These are phyloP conservation scores for Penicillium robsamsonii DNA, from an alignment of 495 filamentous ascomycete genomes.

Conservation along the genomic window DNA sequence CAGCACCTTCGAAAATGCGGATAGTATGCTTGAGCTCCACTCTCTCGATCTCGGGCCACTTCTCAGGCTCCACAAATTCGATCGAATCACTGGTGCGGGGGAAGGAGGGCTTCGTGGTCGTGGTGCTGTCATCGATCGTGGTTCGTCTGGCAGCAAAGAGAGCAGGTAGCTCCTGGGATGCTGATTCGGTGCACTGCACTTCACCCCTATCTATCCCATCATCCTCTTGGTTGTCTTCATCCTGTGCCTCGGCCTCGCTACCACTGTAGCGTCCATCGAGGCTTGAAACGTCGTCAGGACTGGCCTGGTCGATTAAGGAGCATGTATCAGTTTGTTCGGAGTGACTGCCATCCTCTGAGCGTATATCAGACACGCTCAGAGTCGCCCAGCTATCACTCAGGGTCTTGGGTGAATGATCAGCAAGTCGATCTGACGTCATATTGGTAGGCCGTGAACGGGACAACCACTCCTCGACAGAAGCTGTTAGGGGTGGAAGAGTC, in stretches of 20 bases:
- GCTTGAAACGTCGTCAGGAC: slow-evolving; percentile 48
- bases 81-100: slow-evolving; percentile 47
- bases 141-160: slow-evolving; percentile 35
- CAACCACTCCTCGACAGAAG: slow-evolving; percentile 49
- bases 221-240: slow-evolving; percentile 31
- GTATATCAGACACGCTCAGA: slow-evolving; percentile 44
- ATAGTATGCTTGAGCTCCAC: slow-evolving; percentile 65
- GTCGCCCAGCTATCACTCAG: slow-evolving; percentile 51
- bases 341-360: slow-evolving; percentile 46
- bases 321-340: slow-evolving; percentile 47
- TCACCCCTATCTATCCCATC: slow-evolving; percentile 26
- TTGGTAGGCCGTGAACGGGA: slow-evolving; percentile 45
- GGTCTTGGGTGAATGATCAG: slow-evolving; percentile 28
- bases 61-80: slow-evolving; percentile 60
- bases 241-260: slow-evolving; percentile 36
- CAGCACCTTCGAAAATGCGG: slow-evolving; percentile 52
- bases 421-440: slow-evolving; percentile 37
- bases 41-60: slow-evolving; percentile 48
- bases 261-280: slow-evolving; percentile 44
- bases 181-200: slow-evolving; percentile 32
- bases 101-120: slow-evolving; percentile 42
- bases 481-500: slow-evolving; percentile 44
- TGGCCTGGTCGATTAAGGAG: slow-evolving; percentile 46
- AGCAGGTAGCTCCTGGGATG: slow-evolving; percentile 43
- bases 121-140: slow-evolving; percentile 43